A percentile compares a stretch with the other conserved stretches of the same genome.
Evolutionary conservation across 169 alveolate species (phyloP).

Genomic region (Hammondia hammondi): DNA sequence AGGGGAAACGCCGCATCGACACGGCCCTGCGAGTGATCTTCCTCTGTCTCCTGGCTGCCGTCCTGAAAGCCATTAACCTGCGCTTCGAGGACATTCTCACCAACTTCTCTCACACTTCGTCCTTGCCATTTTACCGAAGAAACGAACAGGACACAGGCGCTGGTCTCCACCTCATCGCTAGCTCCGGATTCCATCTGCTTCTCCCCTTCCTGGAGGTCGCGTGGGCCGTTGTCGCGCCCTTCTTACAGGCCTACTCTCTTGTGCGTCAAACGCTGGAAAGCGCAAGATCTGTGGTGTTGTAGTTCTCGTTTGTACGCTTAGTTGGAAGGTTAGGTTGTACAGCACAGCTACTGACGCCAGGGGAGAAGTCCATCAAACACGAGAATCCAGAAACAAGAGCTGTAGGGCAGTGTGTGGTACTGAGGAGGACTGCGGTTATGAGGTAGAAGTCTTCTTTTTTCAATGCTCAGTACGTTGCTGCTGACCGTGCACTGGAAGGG

Average conservation of each 20-base stretch:
- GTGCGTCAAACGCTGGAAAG: not conserved
- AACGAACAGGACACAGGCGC: not conserved
- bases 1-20: not conserved
- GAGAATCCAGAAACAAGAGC: no score
- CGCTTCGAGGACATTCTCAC: not conserved
- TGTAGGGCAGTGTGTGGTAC: no score
- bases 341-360: no score
- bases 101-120: not conserved
- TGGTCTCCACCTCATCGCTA: not conserved
- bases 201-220: constrained; percentile 18
- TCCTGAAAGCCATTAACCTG: constrained; percentile 7
- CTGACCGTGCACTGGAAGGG: no score
- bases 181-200: not conserved
- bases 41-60: not conserved
- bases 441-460: no score
- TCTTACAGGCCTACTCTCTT: not conserved
- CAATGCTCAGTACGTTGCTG: no score
- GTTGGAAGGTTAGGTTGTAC: no score
- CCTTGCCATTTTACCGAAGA: not conserved
- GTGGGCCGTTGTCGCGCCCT: constrained; percentile 12
- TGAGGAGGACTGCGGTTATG: no score
- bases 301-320: no score
- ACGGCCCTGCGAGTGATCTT: not conserved
- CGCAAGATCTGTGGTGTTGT: no score
- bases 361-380: no score